These are phyloP conservation scores for Wickerhamiella parazyma DNA, from an alignment of 805 yeast species.

Conservation along the genomic window DNA sequence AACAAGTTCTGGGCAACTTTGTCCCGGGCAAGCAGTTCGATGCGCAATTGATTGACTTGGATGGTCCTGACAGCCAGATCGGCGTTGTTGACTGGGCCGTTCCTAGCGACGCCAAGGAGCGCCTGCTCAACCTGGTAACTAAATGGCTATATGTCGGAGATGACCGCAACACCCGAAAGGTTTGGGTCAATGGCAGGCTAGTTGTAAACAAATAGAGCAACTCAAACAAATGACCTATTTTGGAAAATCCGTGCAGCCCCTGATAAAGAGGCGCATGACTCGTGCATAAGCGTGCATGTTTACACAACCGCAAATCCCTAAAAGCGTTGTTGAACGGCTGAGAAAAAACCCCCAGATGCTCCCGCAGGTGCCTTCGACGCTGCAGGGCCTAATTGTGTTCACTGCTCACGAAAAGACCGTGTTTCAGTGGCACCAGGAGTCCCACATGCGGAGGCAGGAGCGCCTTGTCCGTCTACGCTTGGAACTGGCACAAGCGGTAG, in stretches of 20 bases:
- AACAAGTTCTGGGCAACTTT: conserved; percentile 51
- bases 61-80: conserved; percentile 39
- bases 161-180: conserved; percentile 69
- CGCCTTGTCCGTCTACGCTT: not conserved
- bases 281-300: not conserved
- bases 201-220: conserved; percentile 34
- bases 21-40: conserved; percentile 71
- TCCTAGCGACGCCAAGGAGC: conserved; percentile 21
- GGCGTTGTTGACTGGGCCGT: conserved; percentile 56
- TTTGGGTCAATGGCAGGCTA: conserved; percentile 68
- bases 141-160: conserved; percentile 94
- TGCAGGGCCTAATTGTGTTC: not conserved
- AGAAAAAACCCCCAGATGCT: not conserved
- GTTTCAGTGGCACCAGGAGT: not conserved
- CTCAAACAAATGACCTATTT: not conserved
- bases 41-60: conserved; percentile 60
- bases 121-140: conserved; percentile 47
- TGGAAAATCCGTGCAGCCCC: too few species aligned
- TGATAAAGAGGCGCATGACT: not conserved
- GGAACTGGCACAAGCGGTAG: not conserved
- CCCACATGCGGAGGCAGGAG: not conserved
- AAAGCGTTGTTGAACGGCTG: not conserved
- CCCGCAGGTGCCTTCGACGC: not conserved
- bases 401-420: not conserved
- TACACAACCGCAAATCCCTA: not conserved